Evolutionary conservation across 1,284 basidiomycete genomes (phyloP).

Genomic region (Moniliella sp.): DNA sequence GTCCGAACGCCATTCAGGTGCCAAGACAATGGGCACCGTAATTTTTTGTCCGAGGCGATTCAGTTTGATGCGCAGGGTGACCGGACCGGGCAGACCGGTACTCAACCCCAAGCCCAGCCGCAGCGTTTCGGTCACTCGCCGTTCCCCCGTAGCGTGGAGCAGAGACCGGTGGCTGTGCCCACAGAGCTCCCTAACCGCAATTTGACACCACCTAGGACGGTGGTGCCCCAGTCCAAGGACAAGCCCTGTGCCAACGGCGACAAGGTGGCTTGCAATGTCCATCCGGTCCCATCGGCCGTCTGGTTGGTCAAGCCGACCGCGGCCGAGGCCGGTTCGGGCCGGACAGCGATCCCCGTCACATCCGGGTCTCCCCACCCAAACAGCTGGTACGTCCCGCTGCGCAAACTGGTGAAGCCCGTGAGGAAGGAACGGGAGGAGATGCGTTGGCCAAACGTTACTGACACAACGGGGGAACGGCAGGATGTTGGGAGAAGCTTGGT

Average conservation of each 20-base stretch:
- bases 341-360: conserved; percentile 4
- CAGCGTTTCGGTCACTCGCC: conserved; percentile 33
- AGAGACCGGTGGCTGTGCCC: conserved; percentile 22
- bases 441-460: conserved; percentile 36
- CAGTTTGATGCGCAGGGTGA: conserved; percentile 32
- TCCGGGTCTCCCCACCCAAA: conserved; percentile 35
- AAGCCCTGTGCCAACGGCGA: conserved; percentile 13
- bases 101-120: conserved; percentile 28
- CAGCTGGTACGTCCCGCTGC: conserved; percentile 36
- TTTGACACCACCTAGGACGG: conserved; percentile 36
- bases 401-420: conserved; percentile 28
- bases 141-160: conserved; percentile 25
- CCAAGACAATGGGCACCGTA: conserved; percentile 42
- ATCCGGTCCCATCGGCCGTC: conserved; percentile 10
- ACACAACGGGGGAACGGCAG: no score
- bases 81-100: conserved; percentile 22
- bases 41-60: conserved; percentile 42
- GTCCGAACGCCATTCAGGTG: conserved; percentile 37
- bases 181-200: conserved; percentile 35
- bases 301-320: conserved; percentile 20
- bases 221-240: conserved; percentile 35
- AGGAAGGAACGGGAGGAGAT: conserved; percentile 18
- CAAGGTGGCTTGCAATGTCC: conserved; percentile 16
- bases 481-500: no score
- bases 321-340: conserved; percentile 13